Conservation (phyloP, 2,329 filamentous ascomycete genomes). For the Pseudogymnoascus verrucosus region DNA sequence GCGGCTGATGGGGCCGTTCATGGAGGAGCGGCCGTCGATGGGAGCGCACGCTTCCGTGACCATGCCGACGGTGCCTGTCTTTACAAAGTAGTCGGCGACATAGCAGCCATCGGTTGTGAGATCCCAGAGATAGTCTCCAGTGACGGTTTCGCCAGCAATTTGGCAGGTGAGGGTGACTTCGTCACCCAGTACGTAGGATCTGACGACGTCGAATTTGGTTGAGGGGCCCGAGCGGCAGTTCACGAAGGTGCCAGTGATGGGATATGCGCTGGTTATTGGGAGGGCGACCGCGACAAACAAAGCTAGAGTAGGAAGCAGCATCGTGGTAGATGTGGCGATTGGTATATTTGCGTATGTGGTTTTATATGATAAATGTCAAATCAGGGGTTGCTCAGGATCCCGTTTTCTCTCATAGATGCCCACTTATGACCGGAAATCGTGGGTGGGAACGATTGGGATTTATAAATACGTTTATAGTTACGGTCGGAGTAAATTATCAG, state of each 20-base stretch:
- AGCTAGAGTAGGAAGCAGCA: neutral
- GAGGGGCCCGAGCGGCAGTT: slow-evolving; percentile 10
- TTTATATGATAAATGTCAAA: neutral
- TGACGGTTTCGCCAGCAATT: slow-evolving; percentile 9
- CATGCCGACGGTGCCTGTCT: slow-evolving; percentile 11
- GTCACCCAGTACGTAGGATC: slow-evolving; percentile 8
- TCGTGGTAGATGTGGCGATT: neutral
- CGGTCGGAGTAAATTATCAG: neutral
- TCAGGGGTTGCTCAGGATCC: neutral
- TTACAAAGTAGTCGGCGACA: slow-evolving; percentile 15
- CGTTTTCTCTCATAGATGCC: neutral
- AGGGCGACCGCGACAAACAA: neutral
- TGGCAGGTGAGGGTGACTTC: slow-evolving; percentile 14
- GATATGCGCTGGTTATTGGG: neutral
- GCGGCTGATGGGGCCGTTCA: slow-evolving; percentile 5
- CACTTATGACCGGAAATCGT: neutral
- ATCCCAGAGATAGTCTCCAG: slow-evolving; percentile 14
- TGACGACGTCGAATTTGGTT: slow-evolving; percentile 10
- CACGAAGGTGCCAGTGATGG: slow-evolving; percentile 5
- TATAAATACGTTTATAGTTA: neutral
- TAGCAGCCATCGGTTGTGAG: slow-evolving; percentile 14
- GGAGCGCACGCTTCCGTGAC: neutral
- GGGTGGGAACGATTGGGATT: neutral
- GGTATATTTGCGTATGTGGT: neutral
- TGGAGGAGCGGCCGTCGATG: neutral